Conservation (phyloP, 2,329 filamentous ascomycete species). For the Didymella arachidicola region DNA sequence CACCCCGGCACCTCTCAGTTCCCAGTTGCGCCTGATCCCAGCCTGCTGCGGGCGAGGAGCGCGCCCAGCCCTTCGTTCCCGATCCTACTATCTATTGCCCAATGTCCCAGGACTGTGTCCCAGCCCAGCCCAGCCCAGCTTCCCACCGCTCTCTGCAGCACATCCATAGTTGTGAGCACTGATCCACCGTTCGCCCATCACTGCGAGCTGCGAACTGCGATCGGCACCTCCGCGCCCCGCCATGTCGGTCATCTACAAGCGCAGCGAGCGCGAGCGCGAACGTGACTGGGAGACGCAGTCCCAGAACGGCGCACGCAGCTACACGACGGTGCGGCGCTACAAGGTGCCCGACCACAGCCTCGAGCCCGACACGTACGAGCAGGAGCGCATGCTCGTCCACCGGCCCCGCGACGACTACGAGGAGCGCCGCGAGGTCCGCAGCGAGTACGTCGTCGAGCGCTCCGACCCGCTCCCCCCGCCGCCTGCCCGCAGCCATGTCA, state of each 20-base stretch:
- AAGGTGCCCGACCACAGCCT: constrained; percentile 59
- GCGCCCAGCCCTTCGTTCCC: constrained; percentile 16
- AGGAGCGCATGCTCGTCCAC: constrained; percentile 58
- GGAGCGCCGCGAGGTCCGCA: constrained; percentile 41
- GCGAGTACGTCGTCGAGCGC: constrained; percentile 53
- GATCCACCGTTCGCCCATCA: constrained; percentile 29
- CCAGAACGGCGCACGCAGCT: constrained; percentile 51
- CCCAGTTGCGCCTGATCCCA: constrained; percentile 21
- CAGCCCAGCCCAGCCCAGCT: too few relatives aligned
- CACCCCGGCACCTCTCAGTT: not conserved
- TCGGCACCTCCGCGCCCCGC: constrained; percentile 23
- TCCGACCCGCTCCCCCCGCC: constrained; percentile 30
- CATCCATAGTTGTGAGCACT: constrained; percentile 16
- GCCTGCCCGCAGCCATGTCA: constrained; percentile 42
- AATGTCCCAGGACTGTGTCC: not conserved
- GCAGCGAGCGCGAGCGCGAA: constrained; percentile 54
- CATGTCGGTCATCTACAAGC: constrained; percentile 57
- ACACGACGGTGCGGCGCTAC: constrained; percentile 68
- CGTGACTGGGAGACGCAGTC: constrained; percentile 54
- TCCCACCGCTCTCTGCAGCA: constrained; percentile 7
- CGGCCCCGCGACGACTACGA: constrained; percentile 43
- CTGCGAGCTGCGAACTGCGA: constrained; percentile 27
- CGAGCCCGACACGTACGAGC: constrained; percentile 53
- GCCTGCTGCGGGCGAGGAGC: constrained; percentile 6
- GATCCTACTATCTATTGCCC: constrained; percentile 17